Evolutionary conservation across 192 early-diverging fungal species (phyloP).

Genomic region (Martensiomyces pterosporus): DNA sequence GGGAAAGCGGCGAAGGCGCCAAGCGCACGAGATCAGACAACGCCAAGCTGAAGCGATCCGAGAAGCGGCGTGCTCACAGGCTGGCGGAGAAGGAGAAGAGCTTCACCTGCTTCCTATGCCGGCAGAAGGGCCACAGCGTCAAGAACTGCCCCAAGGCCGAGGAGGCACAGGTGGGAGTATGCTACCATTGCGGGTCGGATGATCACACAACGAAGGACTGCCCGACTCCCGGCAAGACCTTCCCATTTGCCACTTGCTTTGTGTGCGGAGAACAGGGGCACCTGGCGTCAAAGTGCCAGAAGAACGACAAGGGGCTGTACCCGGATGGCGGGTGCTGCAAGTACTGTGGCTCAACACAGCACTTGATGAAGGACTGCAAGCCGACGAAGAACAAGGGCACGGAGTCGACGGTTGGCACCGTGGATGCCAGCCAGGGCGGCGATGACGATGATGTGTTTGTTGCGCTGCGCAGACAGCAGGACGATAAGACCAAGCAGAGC

Average conservation of each 20-base stretch:
- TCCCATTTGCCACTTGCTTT: constrained; percentile 83
- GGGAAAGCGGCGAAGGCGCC: constrained; percentile 7
- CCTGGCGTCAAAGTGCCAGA: constrained; percentile 72
- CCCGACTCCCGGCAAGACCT: constrained; percentile 49
- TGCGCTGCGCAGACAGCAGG: constrained; percentile 31
- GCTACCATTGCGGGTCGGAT: constrained; percentile 84
- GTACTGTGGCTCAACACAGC: constrained; percentile 84
- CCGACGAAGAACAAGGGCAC: constrained; percentile 51
- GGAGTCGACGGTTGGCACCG: constrained; percentile 60
- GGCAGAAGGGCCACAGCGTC: constrained; percentile 78
- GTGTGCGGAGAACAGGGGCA: constrained; percentile 84
- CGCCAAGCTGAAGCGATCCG: constrained; percentile 21
- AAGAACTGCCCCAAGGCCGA: constrained; percentile 71
- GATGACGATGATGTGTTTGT: constrained; percentile 83
- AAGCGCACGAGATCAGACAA: no score
- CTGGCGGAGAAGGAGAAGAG: constrained; percentile 33
- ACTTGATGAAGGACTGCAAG: constrained; percentile 78
- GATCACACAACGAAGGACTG: constrained; percentile 84
- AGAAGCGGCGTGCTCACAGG: constrained; percentile 30
- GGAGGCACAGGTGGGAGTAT: constrained; percentile 57
- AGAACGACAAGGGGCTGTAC: constrained; percentile 86
- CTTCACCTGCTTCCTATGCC: constrained; percentile 78
- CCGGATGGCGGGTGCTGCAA: constrained; percentile 87
- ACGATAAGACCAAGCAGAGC: constrained; percentile 20
- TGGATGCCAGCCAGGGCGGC: constrained; percentile 78